Base-by-base conservation (phyloP, 495 filamentous ascomycete genomes). In the Aspergillus haitiensis region DNA sequence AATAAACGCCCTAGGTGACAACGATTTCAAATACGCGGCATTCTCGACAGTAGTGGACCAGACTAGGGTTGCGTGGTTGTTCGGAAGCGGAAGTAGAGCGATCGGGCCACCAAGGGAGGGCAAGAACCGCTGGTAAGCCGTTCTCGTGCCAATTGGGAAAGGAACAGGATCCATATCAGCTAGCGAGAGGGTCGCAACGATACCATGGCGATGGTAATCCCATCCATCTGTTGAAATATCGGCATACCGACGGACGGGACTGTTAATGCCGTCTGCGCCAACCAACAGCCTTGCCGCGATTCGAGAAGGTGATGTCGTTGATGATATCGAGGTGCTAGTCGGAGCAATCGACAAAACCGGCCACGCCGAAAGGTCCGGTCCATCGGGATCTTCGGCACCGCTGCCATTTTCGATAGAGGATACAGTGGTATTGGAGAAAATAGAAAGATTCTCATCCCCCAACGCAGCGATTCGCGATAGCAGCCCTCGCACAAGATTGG, bases 81-180 rank as follows among this genome's bases (percentile, higher is more conserved):
- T 88, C 4, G 94, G 94, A 2, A 98, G 78, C 8, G 94, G 93
- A 2, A 99, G 82, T 64, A 98, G 83, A 6, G 94, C 94, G 47
- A 98, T 84, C 0, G 94, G 93, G 0, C 94, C 94, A 15, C 78
- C 78, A 8, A 81, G 72, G 0, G 90, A 88, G 2, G 94, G 94
- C 16, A 99, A 81, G 74, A 99, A 99, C 36, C 94, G 84, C 76
- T 99, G 94, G 72, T 96, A 99, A 32, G 94, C 94, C 50, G 84
- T 90, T 62, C 88, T 89, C 56, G 67, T 73, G 21, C 77, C 80
- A 34, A 62, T 52, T 0, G 69, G 69, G 66, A 72, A 70, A 1
- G 68, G 52, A 16, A 63, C 39, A 2, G 56, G 58, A 13, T 70
- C 65, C 48, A 63, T 68, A 1, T 83, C 86, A 32, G 84, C 80